These are phyloP conservation scores for Monoraphidium neglectum DNA, from an alignment of 139 green algal genomes.

Conservation along the genomic window DNA sequence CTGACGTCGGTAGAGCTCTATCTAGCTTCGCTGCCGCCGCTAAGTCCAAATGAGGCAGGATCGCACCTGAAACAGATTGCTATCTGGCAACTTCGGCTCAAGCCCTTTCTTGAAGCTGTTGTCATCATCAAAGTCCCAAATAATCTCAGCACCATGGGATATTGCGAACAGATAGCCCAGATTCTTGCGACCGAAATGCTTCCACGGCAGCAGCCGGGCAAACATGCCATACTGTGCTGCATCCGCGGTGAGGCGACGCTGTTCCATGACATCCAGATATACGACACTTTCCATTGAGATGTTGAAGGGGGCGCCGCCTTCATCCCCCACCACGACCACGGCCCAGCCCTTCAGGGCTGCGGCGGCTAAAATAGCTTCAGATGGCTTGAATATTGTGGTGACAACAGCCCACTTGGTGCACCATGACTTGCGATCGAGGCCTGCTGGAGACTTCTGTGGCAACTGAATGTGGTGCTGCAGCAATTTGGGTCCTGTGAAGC, in stretches of 20 bases:
- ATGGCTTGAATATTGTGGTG: slow-evolving; percentile 13
- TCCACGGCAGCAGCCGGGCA: slow-evolving; percentile 3
- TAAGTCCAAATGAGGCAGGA: too few relatives aligned
- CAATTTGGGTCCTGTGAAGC: too few relatives aligned
- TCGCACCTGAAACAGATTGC: not conserved
- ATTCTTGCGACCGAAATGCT: slow-evolving; percentile 20
- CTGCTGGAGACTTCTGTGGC: too few relatives aligned
- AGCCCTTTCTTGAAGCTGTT: slow-evolving; percentile 2
- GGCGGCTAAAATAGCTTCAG: not conserved
- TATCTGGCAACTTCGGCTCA: not conserved
- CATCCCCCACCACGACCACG: slow-evolving; percentile 7
- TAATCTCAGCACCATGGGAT: not conserved
- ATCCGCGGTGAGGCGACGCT: not conserved
- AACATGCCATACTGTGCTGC: not conserved
- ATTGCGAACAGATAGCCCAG: slow-evolving; percentile 10
- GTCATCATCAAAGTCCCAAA: slow-evolving; percentile 24
- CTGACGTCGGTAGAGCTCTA: too few relatives aligned
- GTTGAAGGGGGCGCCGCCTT: slow-evolving; percentile 4
- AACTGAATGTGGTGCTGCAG: too few relatives aligned
- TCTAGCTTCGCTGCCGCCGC: too few relatives aligned
- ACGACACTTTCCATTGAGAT: not conserved
- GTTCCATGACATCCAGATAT: slow-evolving; percentile 2
- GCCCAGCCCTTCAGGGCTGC: not conserved
- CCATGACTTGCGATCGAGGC: too few relatives aligned
- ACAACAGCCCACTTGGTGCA: slow-evolving; percentile 15